phyloP scores from a whole-genome alignment of 257 asterid species.

The Anisodus tanguticus region DNA sequence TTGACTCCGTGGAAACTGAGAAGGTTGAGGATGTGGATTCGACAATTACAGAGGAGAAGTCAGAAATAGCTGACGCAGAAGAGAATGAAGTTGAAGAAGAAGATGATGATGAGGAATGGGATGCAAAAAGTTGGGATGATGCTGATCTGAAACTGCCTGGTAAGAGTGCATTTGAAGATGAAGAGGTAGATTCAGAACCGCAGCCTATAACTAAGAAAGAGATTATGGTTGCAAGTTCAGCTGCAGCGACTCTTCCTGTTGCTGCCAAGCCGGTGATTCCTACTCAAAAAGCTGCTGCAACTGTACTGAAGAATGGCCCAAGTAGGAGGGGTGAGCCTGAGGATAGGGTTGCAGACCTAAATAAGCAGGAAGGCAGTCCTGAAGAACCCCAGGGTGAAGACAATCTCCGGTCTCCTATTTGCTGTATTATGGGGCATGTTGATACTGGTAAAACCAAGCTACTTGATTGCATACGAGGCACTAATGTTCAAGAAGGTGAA shows the following conservation, averaged over 20 bases:
- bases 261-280: constrained; percentile 42
- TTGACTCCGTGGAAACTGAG: constrained; percentile 48
- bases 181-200: constrained; percentile 82
- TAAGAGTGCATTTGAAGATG: constrained; percentile 79
- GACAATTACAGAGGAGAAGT: constrained; percentile 46
- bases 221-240: constrained; percentile 46
- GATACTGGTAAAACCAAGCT: constrained; percentile 98
- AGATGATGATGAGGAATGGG: constrained; percentile 89
- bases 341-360: constrained; percentile 40
- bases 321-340: constrained; percentile 38
- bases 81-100: constrained; percentile 69
- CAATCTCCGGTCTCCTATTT: constrained; percentile 86
- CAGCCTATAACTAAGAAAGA: constrained; percentile 61
- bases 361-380: neutral
- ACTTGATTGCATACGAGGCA: constrained; percentile 95
- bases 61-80: constrained; percentile 47
- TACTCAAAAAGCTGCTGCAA: constrained; percentile 37
- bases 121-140: constrained; percentile 97
- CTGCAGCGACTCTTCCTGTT: constrained; percentile 44
- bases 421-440: constrained; percentile 99
- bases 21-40: constrained; percentile 34
- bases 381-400: constrained; percentile 49
- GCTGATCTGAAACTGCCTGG: constrained; percentile 89
- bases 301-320: constrained; percentile 42
- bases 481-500: constrained; percentile 99